These are phyloP conservation scores for Nigrospora oryzae DNA, from an alignment of 2,329 filamentous ascomycete genomes.

Conservation along the genomic window DNA sequence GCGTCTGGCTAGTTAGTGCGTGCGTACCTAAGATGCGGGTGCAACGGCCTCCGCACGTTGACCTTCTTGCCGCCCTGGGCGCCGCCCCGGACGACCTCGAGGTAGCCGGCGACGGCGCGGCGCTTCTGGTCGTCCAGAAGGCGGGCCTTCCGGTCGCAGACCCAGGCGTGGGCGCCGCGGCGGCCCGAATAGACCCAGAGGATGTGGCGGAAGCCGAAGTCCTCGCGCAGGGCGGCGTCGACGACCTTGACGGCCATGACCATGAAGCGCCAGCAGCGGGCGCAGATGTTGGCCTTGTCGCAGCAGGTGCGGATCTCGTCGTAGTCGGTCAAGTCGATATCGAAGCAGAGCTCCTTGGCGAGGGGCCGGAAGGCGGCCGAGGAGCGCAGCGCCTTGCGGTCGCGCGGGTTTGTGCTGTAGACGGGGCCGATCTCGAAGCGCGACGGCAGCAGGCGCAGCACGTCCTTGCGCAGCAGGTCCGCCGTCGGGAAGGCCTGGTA, in stretches of 20 bases:
- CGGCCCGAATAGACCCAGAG: constrained; percentile 98
- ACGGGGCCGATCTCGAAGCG: constrained; percentile 99
- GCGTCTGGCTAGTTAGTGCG: not conserved
- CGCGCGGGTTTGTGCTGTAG: constrained; percentile 87
- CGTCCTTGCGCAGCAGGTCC: constrained; percentile 76
- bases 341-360: constrained; percentile 92
- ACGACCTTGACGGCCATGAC: constrained; percentile 96
- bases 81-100: constrained; percentile 84
- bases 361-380: constrained; percentile 76
- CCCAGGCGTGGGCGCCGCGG: constrained; percentile 95
- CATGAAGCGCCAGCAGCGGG: constrained; percentile 93
- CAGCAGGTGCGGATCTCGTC: constrained; percentile 96
- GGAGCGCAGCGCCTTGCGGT: constrained; percentile 80
- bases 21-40: constrained; percentile 72
- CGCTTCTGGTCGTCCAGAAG: constrained; percentile 79
- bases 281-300: constrained; percentile 85
- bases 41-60: constrained; percentile 74
- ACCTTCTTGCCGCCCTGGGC: constrained; percentile 81
- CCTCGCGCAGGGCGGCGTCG: constrained; percentile 77
- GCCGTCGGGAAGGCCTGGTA: constrained; percentile 64
- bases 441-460: constrained; percentile 77
- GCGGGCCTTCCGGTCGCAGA: constrained; percentile 84
- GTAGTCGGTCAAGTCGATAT: constrained; percentile 99
- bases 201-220: constrained; percentile 95
- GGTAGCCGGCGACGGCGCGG: constrained; percentile 76